Evolutionary conservation across 805 yeast genomes (phyloP).

Genomic region (Saccharomyces kudriavzevii): DNA sequence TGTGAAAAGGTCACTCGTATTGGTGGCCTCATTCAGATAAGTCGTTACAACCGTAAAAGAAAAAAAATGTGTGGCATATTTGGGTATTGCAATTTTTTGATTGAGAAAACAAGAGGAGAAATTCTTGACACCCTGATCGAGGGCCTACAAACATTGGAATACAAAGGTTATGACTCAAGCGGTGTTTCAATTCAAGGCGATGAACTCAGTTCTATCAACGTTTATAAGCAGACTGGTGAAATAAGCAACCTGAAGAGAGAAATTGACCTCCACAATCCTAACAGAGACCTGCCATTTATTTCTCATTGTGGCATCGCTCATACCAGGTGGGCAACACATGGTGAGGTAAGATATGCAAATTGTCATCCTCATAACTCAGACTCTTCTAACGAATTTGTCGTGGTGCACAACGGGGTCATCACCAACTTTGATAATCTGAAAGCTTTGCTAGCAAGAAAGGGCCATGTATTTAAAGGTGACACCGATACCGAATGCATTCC

Average conservation of each 20-base stretch:
- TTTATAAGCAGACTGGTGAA: slow-evolving; percentile 85
- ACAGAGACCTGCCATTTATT: slow-evolving; percentile 57
- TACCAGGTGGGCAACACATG: slow-evolving; percentile 99
- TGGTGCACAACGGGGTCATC: slow-evolving; percentile 97
- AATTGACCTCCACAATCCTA: slow-evolving; percentile 43
- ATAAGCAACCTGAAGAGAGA: slow-evolving; percentile 70
- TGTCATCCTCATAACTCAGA: slow-evolving; percentile 97
- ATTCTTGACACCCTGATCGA: slow-evolving; percentile 82
- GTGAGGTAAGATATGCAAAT: slow-evolving; percentile 75
- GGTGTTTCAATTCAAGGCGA: slow-evolving; percentile 95
- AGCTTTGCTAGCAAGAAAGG: slow-evolving; percentile 71
- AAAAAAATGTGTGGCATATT: slow-evolving; percentile 77
- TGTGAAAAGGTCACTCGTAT: not conserved
- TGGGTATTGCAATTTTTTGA: slow-evolving; percentile 93
- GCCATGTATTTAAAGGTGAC: slow-evolving; percentile 77
- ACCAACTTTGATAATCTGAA: slow-evolving; percentile 90
- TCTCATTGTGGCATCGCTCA: slow-evolving; percentile 96
- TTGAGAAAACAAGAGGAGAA: slow-evolving; percentile 86
- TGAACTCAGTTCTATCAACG: slow-evolving; percentile 55
- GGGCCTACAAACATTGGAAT: slow-evolving; percentile 81
- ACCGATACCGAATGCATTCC: slow-evolving; percentile 99
- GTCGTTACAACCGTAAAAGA: not conserved
- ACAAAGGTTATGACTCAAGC: slow-evolving; percentile 96
- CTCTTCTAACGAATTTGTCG: slow-evolving; percentile 68
- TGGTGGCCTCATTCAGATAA: not conserved